Percentiles rank a stretch among this genome's conserved stretches.
These are phyloP conservation scores for Juncus inflexus DNA, from an alignment of 176 grass and related monocot species.

Conservation along the genomic window DNA sequence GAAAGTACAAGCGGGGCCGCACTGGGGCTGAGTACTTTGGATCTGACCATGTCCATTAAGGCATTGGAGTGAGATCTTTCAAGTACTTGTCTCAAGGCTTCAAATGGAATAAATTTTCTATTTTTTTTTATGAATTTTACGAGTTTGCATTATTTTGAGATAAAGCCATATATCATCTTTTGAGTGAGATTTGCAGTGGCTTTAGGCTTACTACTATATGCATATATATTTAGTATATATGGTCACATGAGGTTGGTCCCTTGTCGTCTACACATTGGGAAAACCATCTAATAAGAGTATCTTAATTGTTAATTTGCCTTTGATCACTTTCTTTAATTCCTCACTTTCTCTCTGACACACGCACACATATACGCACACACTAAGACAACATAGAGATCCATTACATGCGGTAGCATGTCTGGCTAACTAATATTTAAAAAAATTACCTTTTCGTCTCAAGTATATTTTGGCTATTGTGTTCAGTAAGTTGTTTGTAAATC, in stretches of 20 bases:
- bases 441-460: too few relatives aligned
- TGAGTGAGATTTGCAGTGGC: not conserved
- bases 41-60: slow-evolving; percentile 99
- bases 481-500: too few relatives aligned
- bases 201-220: not conserved
- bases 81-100: slow-evolving; percentile 83
- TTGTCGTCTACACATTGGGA: slow-evolving; percentile 15
- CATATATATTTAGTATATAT: not conserved
- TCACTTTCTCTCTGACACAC: not conserved
- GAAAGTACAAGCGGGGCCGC: slow-evolving; percentile 51
- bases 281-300: slow-evolving; percentile 20
- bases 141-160: slow-evolving; percentile 16
- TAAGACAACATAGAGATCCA: slow-evolving; percentile 17
- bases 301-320: not conserved
- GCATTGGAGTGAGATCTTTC: slow-evolving; percentile 99
- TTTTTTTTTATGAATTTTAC: slow-evolving; percentile 5
- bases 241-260: slow-evolving; percentile 19
- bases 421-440: too few relatives aligned
- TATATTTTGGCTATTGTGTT: too few relatives aligned
- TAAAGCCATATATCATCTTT: slow-evolving; percentile 19
- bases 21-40: slow-evolving; percentile 97
- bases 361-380: not conserved
- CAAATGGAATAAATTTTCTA: slow-evolving; percentile 34
- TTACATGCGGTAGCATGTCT: slow-evolving; percentile 27
- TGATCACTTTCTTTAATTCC: not conserved